Base-by-base conservation (phyloP, 257 asterid genomes). In the Solanum tacnaense region DNA sequence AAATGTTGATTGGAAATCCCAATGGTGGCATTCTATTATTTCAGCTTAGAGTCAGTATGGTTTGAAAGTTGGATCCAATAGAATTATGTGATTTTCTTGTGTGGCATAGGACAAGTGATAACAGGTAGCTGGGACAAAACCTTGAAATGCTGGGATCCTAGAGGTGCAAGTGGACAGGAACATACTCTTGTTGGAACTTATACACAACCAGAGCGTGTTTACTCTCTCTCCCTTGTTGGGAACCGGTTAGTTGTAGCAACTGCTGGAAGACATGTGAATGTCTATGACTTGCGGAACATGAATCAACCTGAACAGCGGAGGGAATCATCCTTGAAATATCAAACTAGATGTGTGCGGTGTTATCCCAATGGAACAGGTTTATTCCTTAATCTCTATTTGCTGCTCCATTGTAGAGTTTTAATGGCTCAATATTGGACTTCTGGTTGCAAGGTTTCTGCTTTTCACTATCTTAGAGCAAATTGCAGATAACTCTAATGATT, bases 111-210 rank as follows among this genome's bases (percentile, higher is more conserved):
- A 76, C 99, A 97, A 94, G 99, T 97, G 67, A 96, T 97, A 84
- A 96, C 99, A 81, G 99, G 99, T 60, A 96, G 99, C 90, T 96
- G 99, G 99, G 99, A 97, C 92, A 97, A 94, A 92, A 95, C 98
- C 82, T 62, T 97, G 74, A 96, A 96, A 94, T 97, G 99, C 88
- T 97, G 99, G 99, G 99, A 97, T 87, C 98, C 99, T 29, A 93
- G 99, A 91, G 98, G 99, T 87, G 97, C 98, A 75, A 97, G 94
- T 84, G 98, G 99, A 87, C 98, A 95, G 91, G 99, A 97, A 29
- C 98, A 91, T 13, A 89, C 96, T 81, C 97, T 97, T 74, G 95
- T 94, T 18, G 98, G 99, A 84, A 91, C 98, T 70, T 97, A 94
- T 36, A 13, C 92, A 52, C 99, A 97, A 92, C 99, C 99, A n/a